phyloP scores from a whole-genome alignment of 306 rosid species.

The Mimosa pudica region DNA sequence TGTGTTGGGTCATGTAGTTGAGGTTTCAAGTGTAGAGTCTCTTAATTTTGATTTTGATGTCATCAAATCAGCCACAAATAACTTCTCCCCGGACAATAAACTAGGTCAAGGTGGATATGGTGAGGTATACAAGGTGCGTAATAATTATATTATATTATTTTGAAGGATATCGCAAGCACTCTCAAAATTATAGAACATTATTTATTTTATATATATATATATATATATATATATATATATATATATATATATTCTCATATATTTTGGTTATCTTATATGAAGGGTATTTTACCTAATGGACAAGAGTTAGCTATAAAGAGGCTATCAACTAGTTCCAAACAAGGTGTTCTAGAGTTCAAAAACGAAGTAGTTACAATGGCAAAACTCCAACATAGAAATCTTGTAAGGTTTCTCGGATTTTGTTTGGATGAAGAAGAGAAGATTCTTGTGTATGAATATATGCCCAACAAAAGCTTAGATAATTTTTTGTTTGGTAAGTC shows the following conservation, averaged over 20 bases:
- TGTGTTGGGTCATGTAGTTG: neutral
- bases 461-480: neutral
- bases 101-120: neutral
- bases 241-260: neutral
- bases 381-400: constrained; percentile 2
- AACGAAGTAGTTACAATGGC: constrained; percentile 41
- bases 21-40: neutral
- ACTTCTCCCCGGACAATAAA: neutral
- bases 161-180: neutral
- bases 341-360: constrained; percentile 40
- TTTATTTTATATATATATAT: neutral
- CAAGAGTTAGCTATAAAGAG: constrained; percentile 49
- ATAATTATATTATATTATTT: neutral
- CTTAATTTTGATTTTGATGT: neutral
- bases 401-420: neutral
- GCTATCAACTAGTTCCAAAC: constrained; percentile 35
- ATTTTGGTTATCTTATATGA: neutral
- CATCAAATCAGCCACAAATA: neutral
- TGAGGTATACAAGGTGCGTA: neutral
- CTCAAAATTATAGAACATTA: neutral
- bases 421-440: neutral
- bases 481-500: neutral
- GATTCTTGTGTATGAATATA: neutral
- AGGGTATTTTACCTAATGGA: constrained; percentile 41
- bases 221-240: no score